phyloP scores from a whole-genome alignment of 306 rosid species.

The Macrotyloma uniflorum region DNA sequence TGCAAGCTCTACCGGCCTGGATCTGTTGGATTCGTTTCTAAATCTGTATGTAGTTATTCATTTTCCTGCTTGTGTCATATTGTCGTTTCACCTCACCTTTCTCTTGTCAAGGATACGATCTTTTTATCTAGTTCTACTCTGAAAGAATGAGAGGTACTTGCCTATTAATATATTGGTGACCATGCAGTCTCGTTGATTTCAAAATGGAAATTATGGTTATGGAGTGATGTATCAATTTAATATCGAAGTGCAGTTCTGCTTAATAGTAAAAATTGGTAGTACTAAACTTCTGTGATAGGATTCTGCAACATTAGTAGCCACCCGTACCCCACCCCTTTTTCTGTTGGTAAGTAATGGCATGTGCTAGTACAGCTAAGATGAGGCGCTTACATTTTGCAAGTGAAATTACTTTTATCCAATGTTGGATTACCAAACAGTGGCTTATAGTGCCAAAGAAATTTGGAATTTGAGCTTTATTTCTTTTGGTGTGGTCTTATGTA shows the following conservation, averaged over 20 bases:
- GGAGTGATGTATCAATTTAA: not conserved
- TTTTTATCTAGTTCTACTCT: not conserved
- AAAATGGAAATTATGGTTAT: conserved; percentile 8
- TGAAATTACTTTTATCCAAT: conserved; percentile 5
- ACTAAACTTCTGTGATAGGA: conserved; percentile 17
- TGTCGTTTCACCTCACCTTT: conserved; percentile 6
- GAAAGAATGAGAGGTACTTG: not conserved
- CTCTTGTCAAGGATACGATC: conserved; percentile 4
- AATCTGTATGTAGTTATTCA: conserved; percentile 70
- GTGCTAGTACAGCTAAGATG: conserved; percentile 16
- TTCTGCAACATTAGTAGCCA: not conserved
- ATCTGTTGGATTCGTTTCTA: conserved; percentile 96
- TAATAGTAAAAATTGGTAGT: not conserved
- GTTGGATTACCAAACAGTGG: conserved; percentile 17
- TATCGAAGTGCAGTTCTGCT: conserved; percentile 8
- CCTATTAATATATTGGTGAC: conserved; percentile 5
- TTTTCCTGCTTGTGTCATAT: not conserved
- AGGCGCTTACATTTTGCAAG: conserved; percentile 5
- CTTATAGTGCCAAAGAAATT: not conserved
- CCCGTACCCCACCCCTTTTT: not conserved
- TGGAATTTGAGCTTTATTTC: conserved; percentile 26
- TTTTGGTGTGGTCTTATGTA: conserved; percentile 11
- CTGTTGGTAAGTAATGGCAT: not conserved
- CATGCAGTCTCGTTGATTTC: conserved; percentile 5
- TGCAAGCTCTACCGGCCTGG: conserved; percentile 97